Percentiles rank a stretch among this genome's conserved stretches.
phyloP scores from a whole-genome alignment of 441 rosid genomes.

The Populus hybrid region DNA sequence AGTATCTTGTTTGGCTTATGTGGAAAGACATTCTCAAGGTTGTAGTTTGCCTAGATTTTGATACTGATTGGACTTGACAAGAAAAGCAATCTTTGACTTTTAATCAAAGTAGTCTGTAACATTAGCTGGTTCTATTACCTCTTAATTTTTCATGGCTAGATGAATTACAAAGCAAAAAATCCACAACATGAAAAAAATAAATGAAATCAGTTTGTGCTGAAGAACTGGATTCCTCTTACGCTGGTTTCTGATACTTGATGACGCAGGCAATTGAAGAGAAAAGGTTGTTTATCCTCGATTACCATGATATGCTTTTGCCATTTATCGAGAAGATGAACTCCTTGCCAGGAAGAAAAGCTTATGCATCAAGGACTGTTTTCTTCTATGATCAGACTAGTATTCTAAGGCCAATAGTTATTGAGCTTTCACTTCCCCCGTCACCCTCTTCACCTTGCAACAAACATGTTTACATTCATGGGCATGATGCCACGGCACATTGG shows the following conservation, averaged over 20 bases:
- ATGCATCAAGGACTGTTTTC: conserved; percentile 75
- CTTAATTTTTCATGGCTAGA: background rate
- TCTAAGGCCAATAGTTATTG: conserved; percentile 71
- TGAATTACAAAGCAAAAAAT: background rate
- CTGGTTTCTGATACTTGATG: conserved; percentile 15
- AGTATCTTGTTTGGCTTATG: no score
- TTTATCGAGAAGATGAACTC: conserved; percentile 62
- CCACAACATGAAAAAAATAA: background rate
- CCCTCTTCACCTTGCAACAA: conserved; percentile 48
- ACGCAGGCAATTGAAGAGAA: conserved; percentile 83
- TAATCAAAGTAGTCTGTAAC: background rate
- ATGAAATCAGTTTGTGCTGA: background rate
- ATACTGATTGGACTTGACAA: no score
- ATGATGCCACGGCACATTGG: conserved; percentile 85
- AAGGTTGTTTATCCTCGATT: conserved; percentile 78
- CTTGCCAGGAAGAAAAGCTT: conserved; percentile 55
- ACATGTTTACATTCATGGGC: conserved; percentile 64
- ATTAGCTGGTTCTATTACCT: background rate
- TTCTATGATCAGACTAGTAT: conserved; percentile 41
- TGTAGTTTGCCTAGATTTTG: no score
- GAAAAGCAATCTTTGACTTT: background rate
- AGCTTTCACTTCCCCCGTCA: conserved; percentile 78
- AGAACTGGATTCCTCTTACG: conserved; percentile 3
- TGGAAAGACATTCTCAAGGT: no score
- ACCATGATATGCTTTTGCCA: conserved; percentile 85